Evolutionary conservation across 1,139 yeast genomes (phyloP), one percentile per base, ranked within the genome.

Genomic region (Geotrichum restrictum): DNA sequence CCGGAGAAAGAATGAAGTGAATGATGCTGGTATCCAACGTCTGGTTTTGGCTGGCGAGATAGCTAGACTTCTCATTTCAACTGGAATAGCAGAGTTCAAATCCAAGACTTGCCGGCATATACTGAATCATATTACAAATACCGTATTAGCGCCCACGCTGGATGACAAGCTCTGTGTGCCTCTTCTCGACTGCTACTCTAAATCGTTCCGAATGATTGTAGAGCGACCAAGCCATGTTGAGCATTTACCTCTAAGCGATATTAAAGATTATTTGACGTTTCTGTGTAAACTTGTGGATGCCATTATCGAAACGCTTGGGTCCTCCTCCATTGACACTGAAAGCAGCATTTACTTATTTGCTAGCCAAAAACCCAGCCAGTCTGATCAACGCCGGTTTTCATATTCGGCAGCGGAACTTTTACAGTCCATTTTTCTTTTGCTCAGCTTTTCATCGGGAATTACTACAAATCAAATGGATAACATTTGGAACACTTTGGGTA

Each of bases 381-480:
- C 50, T n/a, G 36, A 16, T 7, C 45, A 48, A 22, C 45, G 53
- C 33, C 29, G 45, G 7, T 36, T 45, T 6, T 40, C 49, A 3
- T 51, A 45, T 37, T 49, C 53, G 3, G 50, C 50, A n/a, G 39
- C 50, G 7, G 53, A 51, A 24, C 22, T 51, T 3, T 19, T 51
- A 10, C 53, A 39, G 6, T 38, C 46, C 4, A 51, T 51, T 1
- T 41, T 24, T 27, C 33, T 14, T 14, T 32, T 51, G 7, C 44
- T 51, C 21, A 46, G 24, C 16, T 16, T 19, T 4, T 21, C 48
- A 10, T 51, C 37, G 2, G 53, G 48, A 6, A 40, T 51, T 21
- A 29, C 40, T 6, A 2, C 29, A 6, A 45, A 46, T n/a, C 53
- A 46, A 32, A 5, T 45, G 14, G 37, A 11, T 14, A 50, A 51